Conservation (phyloP, 202 grass and related monocot genomes). For the Saccharum hybrid region DNA sequence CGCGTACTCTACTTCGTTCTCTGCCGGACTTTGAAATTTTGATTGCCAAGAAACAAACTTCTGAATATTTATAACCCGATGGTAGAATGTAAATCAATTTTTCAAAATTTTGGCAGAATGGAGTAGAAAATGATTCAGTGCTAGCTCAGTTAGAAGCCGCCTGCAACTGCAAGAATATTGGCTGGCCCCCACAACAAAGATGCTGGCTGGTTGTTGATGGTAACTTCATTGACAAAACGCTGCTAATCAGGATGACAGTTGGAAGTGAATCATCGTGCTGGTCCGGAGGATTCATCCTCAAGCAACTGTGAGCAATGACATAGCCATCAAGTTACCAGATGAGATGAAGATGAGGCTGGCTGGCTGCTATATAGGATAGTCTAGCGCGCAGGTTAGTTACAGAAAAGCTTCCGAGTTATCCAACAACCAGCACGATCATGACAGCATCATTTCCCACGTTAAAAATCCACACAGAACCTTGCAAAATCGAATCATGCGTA, state of each 20-base stretch:
- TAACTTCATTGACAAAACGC: conserved; percentile 43
- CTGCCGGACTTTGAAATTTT: background rate
- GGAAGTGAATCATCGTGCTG: conserved; percentile 34
- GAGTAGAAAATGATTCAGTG: background rate
- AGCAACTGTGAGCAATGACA: conserved; percentile 50
- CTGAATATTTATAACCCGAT: background rate
- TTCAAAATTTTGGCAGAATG: background rate
- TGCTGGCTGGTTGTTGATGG: conserved; percentile 30
- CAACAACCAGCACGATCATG: conserved; percentile 57
- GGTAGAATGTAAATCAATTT: background rate
- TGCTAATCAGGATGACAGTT: conserved; percentile 38
- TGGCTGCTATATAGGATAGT: conserved; percentile 3
- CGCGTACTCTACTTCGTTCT: background rate
- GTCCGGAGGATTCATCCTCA: conserved; percentile 44
- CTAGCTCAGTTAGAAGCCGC: background rate
- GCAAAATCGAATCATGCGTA: conserved; percentile 31
- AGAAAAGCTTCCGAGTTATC: conserved; percentile 40
- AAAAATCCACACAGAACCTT: conserved; percentile 2
- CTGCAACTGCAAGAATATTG: conserved; percentile 6
- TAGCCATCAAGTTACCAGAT: conserved; percentile 33
- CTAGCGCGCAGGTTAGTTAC: conserved; percentile 22
- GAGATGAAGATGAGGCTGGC: background rate
- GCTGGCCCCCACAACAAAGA: background rate
- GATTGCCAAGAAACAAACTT: background rate
- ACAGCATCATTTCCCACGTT: conserved; percentile 45